Evolutionary conservation across 345 rosid species (phyloP).

Genomic region (Lagerstroemia speciosa): DNA sequence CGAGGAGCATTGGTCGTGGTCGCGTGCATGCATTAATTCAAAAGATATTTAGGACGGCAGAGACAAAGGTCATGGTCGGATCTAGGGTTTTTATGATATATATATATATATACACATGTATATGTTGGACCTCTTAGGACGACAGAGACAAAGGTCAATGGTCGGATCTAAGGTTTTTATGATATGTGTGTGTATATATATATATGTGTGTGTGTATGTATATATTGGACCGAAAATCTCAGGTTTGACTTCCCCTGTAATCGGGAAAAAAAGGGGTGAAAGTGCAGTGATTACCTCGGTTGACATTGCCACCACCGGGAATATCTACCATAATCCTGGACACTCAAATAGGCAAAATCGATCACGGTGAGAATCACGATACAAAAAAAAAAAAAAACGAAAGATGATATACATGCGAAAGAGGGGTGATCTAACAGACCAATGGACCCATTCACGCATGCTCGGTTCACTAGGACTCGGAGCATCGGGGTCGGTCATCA

Average conservation of each 20-base stretch:
- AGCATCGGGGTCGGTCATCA: slow-evolving; percentile 93
- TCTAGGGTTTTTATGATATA: neutral
- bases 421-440: slow-evolving; percentile 27
- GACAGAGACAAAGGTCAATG: too few relatives aligned
- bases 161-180: too few relatives aligned
- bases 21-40: neutral
- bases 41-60: too few relatives aligned
- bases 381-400: neutral
- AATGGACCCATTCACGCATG: slow-evolving; percentile 85
- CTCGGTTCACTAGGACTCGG: slow-evolving; percentile 89
- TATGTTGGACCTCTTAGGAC: too few relatives aligned
- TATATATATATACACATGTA: neutral
- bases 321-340: slow-evolving; percentile 69
- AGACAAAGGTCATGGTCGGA: neutral
- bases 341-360: neutral
- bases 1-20: neutral
- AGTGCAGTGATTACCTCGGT: slow-evolving; percentile 34
- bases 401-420: neutral
- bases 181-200: too few relatives aligned
- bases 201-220: too few relatives aligned
- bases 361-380: neutral
- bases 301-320: slow-evolving; percentile 66
- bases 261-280: neutral
- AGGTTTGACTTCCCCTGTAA: too few relatives aligned
- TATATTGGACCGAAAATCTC: too few relatives aligned